Base-by-base conservation (phyloP, 2,329 filamentous ascomycete species). In the Exophiala sp. region DNA sequence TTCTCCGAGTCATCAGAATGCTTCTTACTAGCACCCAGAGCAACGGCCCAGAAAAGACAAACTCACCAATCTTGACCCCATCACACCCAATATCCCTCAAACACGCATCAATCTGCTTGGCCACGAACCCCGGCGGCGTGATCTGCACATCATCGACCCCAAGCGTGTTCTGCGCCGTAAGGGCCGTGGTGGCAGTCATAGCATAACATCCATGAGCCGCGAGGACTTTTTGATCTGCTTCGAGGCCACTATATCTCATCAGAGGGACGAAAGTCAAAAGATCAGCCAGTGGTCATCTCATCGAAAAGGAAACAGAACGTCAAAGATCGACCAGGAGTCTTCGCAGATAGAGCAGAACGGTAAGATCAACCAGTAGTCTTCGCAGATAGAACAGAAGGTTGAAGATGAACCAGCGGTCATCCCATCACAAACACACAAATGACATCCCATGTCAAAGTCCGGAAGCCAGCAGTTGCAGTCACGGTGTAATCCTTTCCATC, bases 141-240 rank as follows among this genome's bases (percentile, higher is more conserved):
- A 85, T 72, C 63, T 95, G 88, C 44, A 97, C 88, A 57, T 78
- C 88, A 55, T 81, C 75, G 11, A 97, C 89, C 3, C 88, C 88
- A 46, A 79, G 76, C 0, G 93, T 98, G 68, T 97, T 95, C 65
- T 97, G 93, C 13, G 88, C 90, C n/a, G 93, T 98, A 64, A 98
- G 73, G 16, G 91, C 91, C 11, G 91, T 94, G 8, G 91, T 96
- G 18, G 90, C 88, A 43, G 91, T 96, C 82, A 96, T 94, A 52
- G 88, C 89, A 75, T 97, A 97, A 71, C 87, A 93, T 52, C 85
- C 83, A 78, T 97, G 89, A 14, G 87, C 88, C 38, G 89, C 86
- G 53, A 95, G 85, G 54, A 95, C 89, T 67, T 95, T 95, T 65
- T 97, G 90, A 66, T 97, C 91, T 32, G 91, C 93, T 68, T 98